phyloP scores from a whole-genome alignment of 371 early-diverging fungal genomes.

The Mucor racemosus region DNA sequence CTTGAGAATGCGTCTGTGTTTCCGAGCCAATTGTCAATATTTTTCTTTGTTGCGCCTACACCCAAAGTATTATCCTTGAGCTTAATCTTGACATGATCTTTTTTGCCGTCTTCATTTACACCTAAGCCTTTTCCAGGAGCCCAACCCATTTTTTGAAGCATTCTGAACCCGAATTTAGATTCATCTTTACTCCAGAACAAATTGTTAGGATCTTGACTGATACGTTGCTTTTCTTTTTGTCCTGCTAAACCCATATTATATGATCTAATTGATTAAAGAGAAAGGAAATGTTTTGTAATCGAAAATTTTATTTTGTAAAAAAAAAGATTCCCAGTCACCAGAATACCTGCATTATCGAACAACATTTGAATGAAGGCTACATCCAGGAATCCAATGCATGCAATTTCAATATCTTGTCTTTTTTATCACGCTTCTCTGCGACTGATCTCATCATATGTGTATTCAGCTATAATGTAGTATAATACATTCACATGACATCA shows the following conservation, averaged over 20 bases:
- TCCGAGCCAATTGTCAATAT: conserved; percentile 93
- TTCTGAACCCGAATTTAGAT: conserved; percentile 84
- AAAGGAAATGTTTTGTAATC: background rate
- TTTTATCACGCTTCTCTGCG: background rate
- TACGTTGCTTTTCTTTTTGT: conserved; percentile 79
- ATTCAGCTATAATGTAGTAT: background rate
- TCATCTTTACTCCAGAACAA: conserved; percentile 87
- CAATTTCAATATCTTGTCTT: background rate
- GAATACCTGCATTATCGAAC: background rate
- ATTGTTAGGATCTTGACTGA: conserved; percentile 93
- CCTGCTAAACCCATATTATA: conserved; percentile 82
- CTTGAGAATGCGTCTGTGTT: conserved; percentile 87
- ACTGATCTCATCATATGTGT: background rate
- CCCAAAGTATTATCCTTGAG: conserved; percentile 85
- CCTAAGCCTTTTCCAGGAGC: conserved; percentile 93
- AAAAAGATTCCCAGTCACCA: conserved; percentile 5
- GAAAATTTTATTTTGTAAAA: conserved; percentile 7
- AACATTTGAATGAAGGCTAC: background rate
- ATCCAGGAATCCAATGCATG: background rate
- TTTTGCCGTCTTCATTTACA: conserved; percentile 80
- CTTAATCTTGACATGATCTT: conserved; percentile 79
- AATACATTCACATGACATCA: background rate
- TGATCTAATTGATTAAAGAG: background rate
- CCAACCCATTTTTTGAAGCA: conserved; percentile 97
- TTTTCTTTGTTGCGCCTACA: conserved; percentile 85